Evolutionary conservation across 225 moss, liverwort and hornwort genomes (phyloP).

Genomic region (Thuidium tamariscinum): DNA sequence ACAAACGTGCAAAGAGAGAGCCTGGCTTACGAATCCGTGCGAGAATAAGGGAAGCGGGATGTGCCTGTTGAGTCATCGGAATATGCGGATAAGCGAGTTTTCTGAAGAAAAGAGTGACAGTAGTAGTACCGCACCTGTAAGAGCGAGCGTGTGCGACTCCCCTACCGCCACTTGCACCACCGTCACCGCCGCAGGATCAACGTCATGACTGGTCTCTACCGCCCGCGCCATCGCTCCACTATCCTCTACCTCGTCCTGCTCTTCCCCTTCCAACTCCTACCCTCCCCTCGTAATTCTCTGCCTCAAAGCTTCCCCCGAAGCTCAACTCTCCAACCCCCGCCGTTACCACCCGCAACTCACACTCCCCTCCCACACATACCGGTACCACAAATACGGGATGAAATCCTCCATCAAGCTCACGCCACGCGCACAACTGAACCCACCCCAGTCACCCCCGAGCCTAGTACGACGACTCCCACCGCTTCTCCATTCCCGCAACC

Average conservation of each 20-base stretch:
- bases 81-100: not conserved
- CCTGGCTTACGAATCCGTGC: not conserved
- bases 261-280: not conserved
- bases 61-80: not conserved
- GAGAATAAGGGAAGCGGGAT: not conserved
- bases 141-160: conserved; percentile 52
- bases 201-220: conserved; percentile 9
- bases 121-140: conserved; percentile 18
- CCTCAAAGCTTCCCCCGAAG: not conserved
- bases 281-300: not conserved
- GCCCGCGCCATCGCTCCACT: conserved; percentile 23
- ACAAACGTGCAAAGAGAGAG: not conserved
- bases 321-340: not conserved
- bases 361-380: conserved; percentile 1
- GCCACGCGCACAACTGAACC: not conserved
- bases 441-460: not conserved
- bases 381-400: not conserved
- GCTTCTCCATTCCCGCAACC: not conserved
- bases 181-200: conserved; percentile 14
- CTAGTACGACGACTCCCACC: not conserved
- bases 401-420: conserved; percentile 1
- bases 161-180: conserved; percentile 54
- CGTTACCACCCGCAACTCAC: not conserved
- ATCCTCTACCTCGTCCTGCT: not conserved
- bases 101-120: not conserved